Evolutionary conservation across 768 basidiomycete genomes (phyloP).

Genomic region (Podaxis rugospora): DNA sequence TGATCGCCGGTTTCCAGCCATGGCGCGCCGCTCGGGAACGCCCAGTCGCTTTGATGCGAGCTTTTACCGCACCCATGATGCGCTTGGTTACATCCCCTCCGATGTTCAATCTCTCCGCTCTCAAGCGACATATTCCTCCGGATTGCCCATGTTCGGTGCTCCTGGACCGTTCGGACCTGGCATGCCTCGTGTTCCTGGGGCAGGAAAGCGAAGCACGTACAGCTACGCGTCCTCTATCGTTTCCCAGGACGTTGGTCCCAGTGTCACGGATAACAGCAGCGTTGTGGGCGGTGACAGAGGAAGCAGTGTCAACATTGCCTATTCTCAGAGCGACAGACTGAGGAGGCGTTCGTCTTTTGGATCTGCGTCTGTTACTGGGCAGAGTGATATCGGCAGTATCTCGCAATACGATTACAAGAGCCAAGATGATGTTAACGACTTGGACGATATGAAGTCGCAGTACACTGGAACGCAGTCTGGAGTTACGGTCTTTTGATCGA

Average conservation of each 20-base stretch:
- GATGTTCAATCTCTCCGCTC: slow-evolving; percentile 95
- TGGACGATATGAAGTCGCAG: slow-evolving; percentile 87
- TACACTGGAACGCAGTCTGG: slow-evolving; percentile 84
- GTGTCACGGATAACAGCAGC: slow-evolving; percentile 55
- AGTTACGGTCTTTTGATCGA: slow-evolving; percentile 75
- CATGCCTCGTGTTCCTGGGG: slow-evolving; percentile 57
- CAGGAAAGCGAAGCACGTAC: slow-evolving; percentile 73
- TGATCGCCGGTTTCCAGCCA: slow-evolving; percentile 19
- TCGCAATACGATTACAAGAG: slow-evolving; percentile 85
- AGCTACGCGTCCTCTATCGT: slow-evolving; percentile 90
- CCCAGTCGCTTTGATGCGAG: slow-evolving; percentile 93
- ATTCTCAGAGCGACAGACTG: slow-evolving; percentile 88
- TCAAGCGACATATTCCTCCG: slow-evolving; percentile 93
- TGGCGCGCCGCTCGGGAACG: slow-evolving; percentile 74
- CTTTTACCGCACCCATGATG: slow-evolving; percentile 95
- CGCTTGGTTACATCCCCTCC: slow-evolving; percentile 89
- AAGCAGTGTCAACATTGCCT: slow-evolving; percentile 62
- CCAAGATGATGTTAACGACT: slow-evolving; percentile 75
- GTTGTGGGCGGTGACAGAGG: slow-evolving; percentile 51
- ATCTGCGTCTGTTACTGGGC: slow-evolving; percentile 63
- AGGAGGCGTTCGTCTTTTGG: slow-evolving; percentile 72
- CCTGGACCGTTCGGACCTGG: slow-evolving; percentile 68
- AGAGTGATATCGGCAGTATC: slow-evolving; percentile 75
- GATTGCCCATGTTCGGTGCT: slow-evolving; percentile 77
- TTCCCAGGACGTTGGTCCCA: slow-evolving; percentile 83